Evolutionary conservation across 495 filamentous ascomycete genomes (phyloP).

Genomic region (Trichoderma gamsii): DNA sequence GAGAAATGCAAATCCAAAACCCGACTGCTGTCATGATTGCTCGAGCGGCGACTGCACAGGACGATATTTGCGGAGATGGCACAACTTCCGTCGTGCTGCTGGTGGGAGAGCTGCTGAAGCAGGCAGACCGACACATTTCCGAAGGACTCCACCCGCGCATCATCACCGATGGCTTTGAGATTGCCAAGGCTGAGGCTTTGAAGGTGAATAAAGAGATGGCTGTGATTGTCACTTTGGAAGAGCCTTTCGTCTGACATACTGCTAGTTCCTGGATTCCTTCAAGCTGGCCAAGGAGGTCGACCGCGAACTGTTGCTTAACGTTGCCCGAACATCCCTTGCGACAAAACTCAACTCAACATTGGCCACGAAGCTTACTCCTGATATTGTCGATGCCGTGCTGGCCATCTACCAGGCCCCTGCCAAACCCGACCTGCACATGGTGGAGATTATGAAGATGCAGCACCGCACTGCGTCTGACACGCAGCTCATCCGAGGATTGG

Average conservation of each 20-base stretch:
- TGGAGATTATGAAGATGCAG: constrained; percentile 99
- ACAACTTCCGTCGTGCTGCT: constrained; percentile 94
- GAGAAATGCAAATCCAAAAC: constrained; percentile 95
- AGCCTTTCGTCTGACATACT: constrained; percentile 19
- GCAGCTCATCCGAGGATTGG: constrained; percentile 87
- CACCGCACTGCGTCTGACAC: constrained; percentile 95
- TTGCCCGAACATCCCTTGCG: constrained; percentile 88
- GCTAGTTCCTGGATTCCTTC: constrained; percentile 87
- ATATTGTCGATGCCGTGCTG: constrained; percentile 92
- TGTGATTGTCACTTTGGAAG: not conserved
- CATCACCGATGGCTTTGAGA: constrained; percentile 96
- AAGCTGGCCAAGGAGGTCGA: constrained; percentile 83
- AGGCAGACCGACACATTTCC: constrained; percentile 88
- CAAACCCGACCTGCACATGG: constrained; percentile 97
- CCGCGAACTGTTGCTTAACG: constrained; percentile 86
- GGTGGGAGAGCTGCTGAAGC: constrained; percentile 95
- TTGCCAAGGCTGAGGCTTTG: constrained; percentile 86
- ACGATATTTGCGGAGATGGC: constrained; percentile 97
- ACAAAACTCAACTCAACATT: constrained; percentile 87
- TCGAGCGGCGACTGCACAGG: constrained; percentile 91
- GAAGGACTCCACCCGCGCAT: constrained; percentile 94
- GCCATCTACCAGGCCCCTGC: constrained; percentile 83
- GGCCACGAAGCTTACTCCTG: constrained; percentile 83
- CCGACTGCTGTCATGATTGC: constrained; percentile 98
- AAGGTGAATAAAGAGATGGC: constrained; percentile 50